phyloP scores from a whole-genome alignment of 2,329 filamentous ascomycete genomes.

The Fusarium luffae region DNA sequence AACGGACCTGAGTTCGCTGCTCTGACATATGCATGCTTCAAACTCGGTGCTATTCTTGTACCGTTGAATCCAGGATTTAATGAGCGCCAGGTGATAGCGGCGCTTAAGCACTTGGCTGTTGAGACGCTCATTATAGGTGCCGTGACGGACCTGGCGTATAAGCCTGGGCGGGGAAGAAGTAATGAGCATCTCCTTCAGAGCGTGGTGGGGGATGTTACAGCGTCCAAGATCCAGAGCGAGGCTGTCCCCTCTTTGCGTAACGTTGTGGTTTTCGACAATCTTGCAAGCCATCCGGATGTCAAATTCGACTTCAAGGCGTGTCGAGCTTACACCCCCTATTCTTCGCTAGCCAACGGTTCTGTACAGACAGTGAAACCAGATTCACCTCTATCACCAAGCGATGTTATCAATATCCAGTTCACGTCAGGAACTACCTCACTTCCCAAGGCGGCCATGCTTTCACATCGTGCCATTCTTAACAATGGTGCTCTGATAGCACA shows the following conservation, averaged over 20 bases:
- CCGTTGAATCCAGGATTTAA: constrained; percentile 94
- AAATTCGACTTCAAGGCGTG: constrained; percentile 57
- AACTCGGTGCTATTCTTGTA: constrained; percentile 93
- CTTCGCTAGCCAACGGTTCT: constrained; percentile 52
- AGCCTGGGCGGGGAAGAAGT: constrained; percentile 64
- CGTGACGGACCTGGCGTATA: constrained; percentile 84
- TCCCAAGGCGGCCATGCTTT: constrained; percentile 92
- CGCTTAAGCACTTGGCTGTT: constrained; percentile 78
- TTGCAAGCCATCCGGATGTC: constrained; percentile 58
- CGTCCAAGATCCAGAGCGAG: constrained; percentile 49
- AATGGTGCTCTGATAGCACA: constrained; percentile 87
- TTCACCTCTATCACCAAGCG: constrained; percentile 64
- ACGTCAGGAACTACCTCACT: constrained; percentile 93
- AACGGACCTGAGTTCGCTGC: constrained; percentile 87
- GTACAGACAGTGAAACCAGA: constrained; percentile 55
- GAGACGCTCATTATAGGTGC: constrained; percentile 84
- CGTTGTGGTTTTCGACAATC: constrained; percentile 85
- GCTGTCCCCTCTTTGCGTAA: constrained; percentile 75
- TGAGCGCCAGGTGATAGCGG: constrained; percentile 78
- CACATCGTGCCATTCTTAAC: constrained; percentile 88
- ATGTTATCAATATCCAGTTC: constrained; percentile 95
- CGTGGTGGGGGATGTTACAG: constrained; percentile 57
- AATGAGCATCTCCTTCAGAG: constrained; percentile 61
- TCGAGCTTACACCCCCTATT: constrained; percentile 59
- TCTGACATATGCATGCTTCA: constrained; percentile 90